Conservation (phyloP, 225 moss, liverwort and hornwort species). For the Climacium dendroides region DNA sequence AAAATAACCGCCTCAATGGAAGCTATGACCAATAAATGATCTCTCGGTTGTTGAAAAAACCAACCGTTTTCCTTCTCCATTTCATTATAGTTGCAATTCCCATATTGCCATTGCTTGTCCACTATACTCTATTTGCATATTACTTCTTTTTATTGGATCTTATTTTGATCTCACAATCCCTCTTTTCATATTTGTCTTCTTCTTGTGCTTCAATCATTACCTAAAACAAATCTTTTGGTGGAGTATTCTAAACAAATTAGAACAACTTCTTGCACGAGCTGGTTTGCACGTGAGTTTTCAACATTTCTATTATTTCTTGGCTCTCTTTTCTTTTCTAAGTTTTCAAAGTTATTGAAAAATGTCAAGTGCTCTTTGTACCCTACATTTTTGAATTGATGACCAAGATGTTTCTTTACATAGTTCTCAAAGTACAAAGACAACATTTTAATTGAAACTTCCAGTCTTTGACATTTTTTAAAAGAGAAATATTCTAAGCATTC, state of each 20-base stretch:
- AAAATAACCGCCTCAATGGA: neutral
- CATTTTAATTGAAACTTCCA: neutral
- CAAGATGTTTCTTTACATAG: neutral
- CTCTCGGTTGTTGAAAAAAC: neutral
- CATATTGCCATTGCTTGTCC: neutral
- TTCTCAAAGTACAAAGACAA: neutral
- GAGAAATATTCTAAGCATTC: neutral
- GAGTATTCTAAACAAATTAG: neutral
- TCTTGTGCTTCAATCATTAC: neutral
- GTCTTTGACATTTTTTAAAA: neutral
- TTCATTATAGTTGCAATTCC: slow-evolving; percentile 7
- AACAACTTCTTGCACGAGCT: neutral
- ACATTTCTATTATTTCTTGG: neutral
- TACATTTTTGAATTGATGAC: neutral
- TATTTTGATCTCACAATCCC: neutral
- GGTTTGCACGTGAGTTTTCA: neutral
- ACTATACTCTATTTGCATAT: neutral
- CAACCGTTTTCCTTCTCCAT: neutral
- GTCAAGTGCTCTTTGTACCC: neutral
- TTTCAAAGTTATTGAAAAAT: neutral
- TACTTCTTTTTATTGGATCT: too few species aligned
- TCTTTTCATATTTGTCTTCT: neutral
- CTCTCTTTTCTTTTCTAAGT: neutral
- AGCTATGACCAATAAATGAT: neutral
- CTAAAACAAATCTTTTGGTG: neutral